These are phyloP conservation scores for Pythium insidiosum DNA, from an alignment of 352 stramenopile species.

Conservation along the genomic window DNA sequence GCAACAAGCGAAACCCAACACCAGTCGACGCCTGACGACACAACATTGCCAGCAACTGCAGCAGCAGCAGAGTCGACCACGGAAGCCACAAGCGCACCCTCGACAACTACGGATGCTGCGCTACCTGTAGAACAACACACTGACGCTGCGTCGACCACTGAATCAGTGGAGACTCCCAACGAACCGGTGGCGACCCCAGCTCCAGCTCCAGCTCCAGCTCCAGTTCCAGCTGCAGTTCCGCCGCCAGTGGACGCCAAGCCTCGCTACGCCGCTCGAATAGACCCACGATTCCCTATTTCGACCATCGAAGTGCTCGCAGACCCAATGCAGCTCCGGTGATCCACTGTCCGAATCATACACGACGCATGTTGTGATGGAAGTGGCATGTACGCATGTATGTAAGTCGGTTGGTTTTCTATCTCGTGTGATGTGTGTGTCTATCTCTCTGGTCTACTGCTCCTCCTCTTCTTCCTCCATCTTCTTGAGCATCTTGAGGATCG, in stretches of 20 bases:
- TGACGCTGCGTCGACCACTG: too few relatives aligned
- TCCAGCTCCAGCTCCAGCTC: background rate
- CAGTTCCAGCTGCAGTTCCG: slow-evolving; percentile 1
- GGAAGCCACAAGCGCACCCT: too few relatives aligned
- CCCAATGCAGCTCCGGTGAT: slow-evolving; percentile 13
- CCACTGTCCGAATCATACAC: background rate
- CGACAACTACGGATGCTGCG: too few relatives aligned
- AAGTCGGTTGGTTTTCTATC: too few relatives aligned
- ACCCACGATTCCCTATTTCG: slow-evolving; percentile 71
- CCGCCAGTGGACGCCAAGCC: background rate
- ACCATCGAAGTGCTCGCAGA: slow-evolving; percentile 62
- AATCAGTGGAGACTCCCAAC: too few relatives aligned
- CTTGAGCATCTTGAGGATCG: slow-evolving; percentile 82
- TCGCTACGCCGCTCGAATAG: slow-evolving; percentile 29
- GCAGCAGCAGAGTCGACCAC: too few relatives aligned
- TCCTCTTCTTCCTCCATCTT: slow-evolving; percentile 32
- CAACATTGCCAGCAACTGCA: too few relatives aligned
- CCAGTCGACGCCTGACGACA: too few relatives aligned
- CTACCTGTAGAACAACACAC: too few relatives aligned
- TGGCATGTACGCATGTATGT: too few relatives aligned
- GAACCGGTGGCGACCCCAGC: slow-evolving; percentile 1
- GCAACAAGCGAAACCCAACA: too few relatives aligned
- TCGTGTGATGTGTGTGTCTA: background rate
- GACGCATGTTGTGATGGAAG: too few relatives aligned
- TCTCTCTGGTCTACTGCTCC: background rate